Conservation (phyloP, 2,329 filamentous ascomycete species). For the Colletotrichum sp. region DNA sequence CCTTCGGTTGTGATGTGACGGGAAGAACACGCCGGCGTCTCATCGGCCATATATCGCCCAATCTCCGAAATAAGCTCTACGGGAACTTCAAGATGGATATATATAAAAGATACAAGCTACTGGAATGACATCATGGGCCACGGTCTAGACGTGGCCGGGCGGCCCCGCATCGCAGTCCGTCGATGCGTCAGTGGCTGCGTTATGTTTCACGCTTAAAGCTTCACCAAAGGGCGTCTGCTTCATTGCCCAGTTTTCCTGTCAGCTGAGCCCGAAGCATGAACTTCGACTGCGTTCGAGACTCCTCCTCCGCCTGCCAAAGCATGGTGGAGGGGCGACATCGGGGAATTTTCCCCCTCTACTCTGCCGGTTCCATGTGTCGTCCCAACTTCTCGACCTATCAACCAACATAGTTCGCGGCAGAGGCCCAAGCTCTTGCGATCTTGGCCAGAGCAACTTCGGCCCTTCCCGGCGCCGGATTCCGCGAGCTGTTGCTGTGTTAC, state of each 20-base stretch:
- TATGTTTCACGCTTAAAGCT: constrained; percentile 12
- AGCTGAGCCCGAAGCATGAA: background rate
- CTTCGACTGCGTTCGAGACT: background rate
- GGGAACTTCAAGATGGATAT: background rate
- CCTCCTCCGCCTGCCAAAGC: background rate
- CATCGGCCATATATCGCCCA: background rate
- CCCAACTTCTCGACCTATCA: background rate
- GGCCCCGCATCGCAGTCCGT: background rate
- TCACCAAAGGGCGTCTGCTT: background rate
- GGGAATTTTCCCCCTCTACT: background rate
- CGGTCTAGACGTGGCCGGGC: background rate
- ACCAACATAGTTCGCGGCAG: background rate
- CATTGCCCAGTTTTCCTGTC: background rate
- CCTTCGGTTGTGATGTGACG: background rate
- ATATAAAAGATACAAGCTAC: background rate
- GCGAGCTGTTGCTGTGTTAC: background rate
- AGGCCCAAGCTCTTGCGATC: background rate
- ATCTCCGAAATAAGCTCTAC: background rate
- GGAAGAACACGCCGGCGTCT: background rate
- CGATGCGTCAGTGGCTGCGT: constrained; percentile 10
- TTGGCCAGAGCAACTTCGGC: background rate
- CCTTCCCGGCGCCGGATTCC: background rate
- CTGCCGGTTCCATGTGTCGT: background rate
- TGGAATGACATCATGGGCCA: background rate
- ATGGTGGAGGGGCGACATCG: background rate